Percentiles rank a stretch among this genome's conserved stretches.
Evolutionary conservation across 805 yeast species (phyloP).

Genomic region (Starmerella scarabaei): DNA sequence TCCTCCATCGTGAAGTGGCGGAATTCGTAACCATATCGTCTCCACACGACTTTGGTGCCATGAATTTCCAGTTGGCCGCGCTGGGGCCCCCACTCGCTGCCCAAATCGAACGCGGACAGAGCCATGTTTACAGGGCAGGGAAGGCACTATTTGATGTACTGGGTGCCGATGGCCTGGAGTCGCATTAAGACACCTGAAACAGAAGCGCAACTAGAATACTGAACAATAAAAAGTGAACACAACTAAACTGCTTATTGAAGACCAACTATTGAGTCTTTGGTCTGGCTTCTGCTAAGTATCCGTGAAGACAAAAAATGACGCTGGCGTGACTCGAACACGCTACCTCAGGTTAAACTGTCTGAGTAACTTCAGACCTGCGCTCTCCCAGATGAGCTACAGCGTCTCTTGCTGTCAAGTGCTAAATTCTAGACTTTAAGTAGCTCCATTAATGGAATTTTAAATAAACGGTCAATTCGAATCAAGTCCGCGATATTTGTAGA

Average conservation of each 20-base stretch:
- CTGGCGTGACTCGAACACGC: slow-evolving; percentile 12
- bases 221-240: too few relatives aligned
- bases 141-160: too few relatives aligned
- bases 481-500: too few relatives aligned
- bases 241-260: too few relatives aligned
- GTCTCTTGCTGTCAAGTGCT: neutral
- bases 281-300: neutral
- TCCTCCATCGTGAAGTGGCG: slow-evolving; percentile 9
- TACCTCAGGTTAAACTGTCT: slow-evolving; percentile 10
- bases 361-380: slow-evolving; percentile 12
- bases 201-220: too few relatives aligned
- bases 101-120: too few relatives aligned
- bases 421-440: neutral
- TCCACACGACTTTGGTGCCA: slow-evolving; percentile 9
- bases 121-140: neutral
- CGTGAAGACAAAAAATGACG: slow-evolving; percentile 3
- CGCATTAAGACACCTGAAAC: too few relatives aligned
- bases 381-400: slow-evolving; percentile 12
- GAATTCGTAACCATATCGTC: slow-evolving; percentile 1
- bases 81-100: neutral
- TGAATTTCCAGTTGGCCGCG: neutral
- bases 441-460: too few relatives aligned
- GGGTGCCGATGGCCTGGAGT: too few relatives aligned
- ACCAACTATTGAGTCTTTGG: too few relatives aligned
- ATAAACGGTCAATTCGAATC: too few relatives aligned